Evolutionary conservation across 257 asterid genomes (phyloP).

Genomic region (Buddleja alternifolia): DNA sequence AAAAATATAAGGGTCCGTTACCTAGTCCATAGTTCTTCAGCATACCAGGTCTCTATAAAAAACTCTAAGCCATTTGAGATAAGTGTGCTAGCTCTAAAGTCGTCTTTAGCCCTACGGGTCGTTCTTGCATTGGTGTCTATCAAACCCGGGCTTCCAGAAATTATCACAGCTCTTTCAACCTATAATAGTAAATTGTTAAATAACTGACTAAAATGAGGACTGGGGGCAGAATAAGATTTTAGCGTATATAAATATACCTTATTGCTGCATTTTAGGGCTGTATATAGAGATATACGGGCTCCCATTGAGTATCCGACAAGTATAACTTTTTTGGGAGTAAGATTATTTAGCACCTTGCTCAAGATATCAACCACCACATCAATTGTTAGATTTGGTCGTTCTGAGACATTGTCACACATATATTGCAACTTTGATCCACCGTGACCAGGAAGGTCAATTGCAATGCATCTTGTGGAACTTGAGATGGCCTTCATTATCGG

Average conservation of each 20-base stretch:
- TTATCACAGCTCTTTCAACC: conserved; percentile 82
- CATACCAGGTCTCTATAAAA: conserved; percentile 79
- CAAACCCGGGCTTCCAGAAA: conserved; percentile 96
- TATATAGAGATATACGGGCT: conserved; percentile 80
- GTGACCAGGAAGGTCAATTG: conserved; percentile 96
- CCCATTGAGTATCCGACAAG: conserved; percentile 97
- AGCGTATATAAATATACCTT: conserved; percentile 48
- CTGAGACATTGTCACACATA: conserved; percentile 33
- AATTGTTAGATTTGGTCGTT: conserved; percentile 57
- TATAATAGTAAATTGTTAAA: conserved; percentile 27
- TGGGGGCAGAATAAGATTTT: neutral
- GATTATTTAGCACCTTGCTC: conserved; percentile 52
- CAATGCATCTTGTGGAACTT: conserved; percentile 71
- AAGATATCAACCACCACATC: conserved; percentile 58
- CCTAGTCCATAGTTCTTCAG: conserved; percentile 89
- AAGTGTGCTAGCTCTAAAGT: conserved; percentile 73
- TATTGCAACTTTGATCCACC: conserved; percentile 66
- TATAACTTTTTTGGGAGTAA: conserved; percentile 58
- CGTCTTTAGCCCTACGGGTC: conserved; percentile 77
- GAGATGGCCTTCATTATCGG: conserved; percentile 88
- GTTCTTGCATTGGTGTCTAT: conserved; percentile 59
- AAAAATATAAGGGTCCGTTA: conserved; percentile 29
- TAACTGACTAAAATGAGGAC: conserved; percentile 7
- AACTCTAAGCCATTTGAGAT: conserved; percentile 68
- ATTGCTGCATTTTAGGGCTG: conserved; percentile 64